Conservation (phyloP, 1,284 basidiomycete species). For the Leccinum pachyderme region DNA sequence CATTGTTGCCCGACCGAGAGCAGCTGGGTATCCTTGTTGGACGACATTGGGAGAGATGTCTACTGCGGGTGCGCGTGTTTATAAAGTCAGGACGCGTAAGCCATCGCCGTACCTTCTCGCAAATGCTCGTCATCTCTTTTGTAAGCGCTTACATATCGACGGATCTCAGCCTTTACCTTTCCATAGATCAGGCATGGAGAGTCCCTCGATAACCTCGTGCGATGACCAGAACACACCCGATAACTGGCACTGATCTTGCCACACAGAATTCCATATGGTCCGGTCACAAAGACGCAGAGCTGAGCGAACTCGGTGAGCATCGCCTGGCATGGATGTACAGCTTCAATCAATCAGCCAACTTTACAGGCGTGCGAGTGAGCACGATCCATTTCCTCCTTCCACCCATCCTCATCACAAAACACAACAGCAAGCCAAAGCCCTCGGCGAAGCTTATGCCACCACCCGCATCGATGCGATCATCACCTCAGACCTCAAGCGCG, state of each 20-base stretch:
- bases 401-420: neutral
- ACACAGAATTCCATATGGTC: constrained; percentile 65
- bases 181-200: constrained; percentile 75
- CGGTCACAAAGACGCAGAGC: constrained; percentile 80
- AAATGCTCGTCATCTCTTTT: constrained; percentile 26
- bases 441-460: constrained; percentile 62
- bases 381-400: neutral
- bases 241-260: neutral
- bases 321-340: neutral
- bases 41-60: constrained; percentile 6
- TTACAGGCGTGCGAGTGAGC: constrained; percentile 65
- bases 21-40: constrained; percentile 45
- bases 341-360: constrained; percentile 3
- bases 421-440: constrained; percentile 77
- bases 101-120: neutral
- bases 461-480: constrained; percentile 68
- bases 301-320: constrained; percentile 76
- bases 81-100: constrained; percentile 29
- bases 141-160: constrained; percentile 18
- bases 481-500: constrained; percentile 79
- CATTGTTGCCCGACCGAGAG: constrained; percentile 71
- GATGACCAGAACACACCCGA: neutral
- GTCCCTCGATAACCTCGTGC: constrained; percentile 66
- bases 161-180: constrained; percentile 15
- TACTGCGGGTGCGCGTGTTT: constrained; percentile 8